Evolutionary conservation across 305 asterid genomes (phyloP), one percentile per base, ranked within the genome.

Genomic region (Rubia occidens): DNA sequence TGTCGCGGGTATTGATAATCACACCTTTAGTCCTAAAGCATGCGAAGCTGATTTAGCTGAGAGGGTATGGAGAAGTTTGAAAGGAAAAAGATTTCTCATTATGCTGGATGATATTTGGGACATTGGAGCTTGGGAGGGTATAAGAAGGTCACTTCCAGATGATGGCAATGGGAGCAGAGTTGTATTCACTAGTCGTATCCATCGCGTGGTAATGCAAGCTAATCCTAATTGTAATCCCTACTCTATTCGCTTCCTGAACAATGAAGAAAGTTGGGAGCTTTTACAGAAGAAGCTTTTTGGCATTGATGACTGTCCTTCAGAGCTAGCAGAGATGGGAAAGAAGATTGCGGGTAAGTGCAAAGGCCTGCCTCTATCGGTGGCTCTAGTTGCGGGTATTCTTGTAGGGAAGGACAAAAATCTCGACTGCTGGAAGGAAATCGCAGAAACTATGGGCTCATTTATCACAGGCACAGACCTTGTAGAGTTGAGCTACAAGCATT

Each of bases 71-170:
- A 47, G 15, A 60, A 1, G 58, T 11, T 61, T 74, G 40, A 68
- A 68, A 17, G 56, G 56, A 11, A 64, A n/a, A 21, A 74, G 54
- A n/a, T 73, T 26, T 21, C 29, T 73, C 49, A 60, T 73, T 15
- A 69, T 73, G 8, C 0, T 73, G 49, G 77, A 68, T 68, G 73
- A 74, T 40, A 39, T 67, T 20, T 74, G 70, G 74, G 70, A 68
- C 2, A 42, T 62, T 32, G 45, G 20, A 11, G 73, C 69, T 1
- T 68, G 73, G 74, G 17, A 61, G 24, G 54, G 35, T 18, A 21
- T 74, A 26, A 39, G n/a, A 53, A 3, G 11, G 2, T 61, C 37
- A 20, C 47, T 32, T 32, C 35, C 35, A 32, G 35, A 32, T 32
- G 4, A 3, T 32, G 4, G 35, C 35, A 32, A 32, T 3, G 35